Percentiles rank a stretch among this genome's conserved stretches.
These are phyloP conservation scores for Lumnitzera racemosa DNA, from an alignment of 345 rosid genomes.

Conservation along the genomic window DNA sequence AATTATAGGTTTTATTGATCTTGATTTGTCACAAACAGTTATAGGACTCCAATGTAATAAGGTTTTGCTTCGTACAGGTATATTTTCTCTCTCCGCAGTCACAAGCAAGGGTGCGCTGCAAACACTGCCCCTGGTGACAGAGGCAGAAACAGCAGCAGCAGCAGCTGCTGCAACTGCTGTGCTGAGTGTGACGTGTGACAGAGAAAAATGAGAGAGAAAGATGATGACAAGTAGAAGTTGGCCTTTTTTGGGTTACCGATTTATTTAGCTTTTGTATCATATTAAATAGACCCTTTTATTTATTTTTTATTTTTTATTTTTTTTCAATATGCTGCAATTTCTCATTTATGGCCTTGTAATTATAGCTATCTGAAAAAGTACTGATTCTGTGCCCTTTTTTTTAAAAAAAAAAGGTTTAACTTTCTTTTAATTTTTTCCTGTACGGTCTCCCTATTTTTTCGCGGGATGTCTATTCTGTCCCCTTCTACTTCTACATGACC, in stretches of 20 bases:
- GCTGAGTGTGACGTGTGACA: slow-evolving; percentile 5
- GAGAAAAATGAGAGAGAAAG: neutral
- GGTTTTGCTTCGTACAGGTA: too few relatives aligned
- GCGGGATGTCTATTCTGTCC: slow-evolving; percentile 68
- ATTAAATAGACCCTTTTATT: too few relatives aligned
- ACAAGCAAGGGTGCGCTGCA: slow-evolving; percentile 5
- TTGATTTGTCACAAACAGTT: too few relatives aligned
- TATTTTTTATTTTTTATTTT: too few relatives aligned
- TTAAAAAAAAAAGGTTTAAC: neutral
- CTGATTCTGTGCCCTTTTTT: neutral
- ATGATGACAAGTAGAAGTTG: neutral
- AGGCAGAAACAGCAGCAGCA: slow-evolving; percentile 9
- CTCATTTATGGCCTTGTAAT: too few relatives aligned
- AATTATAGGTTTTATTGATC: too few relatives aligned
- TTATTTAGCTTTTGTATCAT: slow-evolving; percentile 1
- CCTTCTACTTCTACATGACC: slow-evolving; percentile 21
- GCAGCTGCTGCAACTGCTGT: slow-evolving; percentile 14
- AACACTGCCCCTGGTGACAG: slow-evolving; percentile 9
- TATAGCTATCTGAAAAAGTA: too few relatives aligned
- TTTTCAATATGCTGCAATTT: too few relatives aligned
- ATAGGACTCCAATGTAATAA: too few relatives aligned
- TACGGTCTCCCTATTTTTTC: slow-evolving; percentile 45
- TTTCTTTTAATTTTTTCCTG: slow-evolving; percentile 2
- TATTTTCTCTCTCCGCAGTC: neutral
- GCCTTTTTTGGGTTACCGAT: neutral